Evolutionary conservation across 139 green algal genomes (phyloP).

Genomic region (Chlamydomonas schloesseri): DNA sequence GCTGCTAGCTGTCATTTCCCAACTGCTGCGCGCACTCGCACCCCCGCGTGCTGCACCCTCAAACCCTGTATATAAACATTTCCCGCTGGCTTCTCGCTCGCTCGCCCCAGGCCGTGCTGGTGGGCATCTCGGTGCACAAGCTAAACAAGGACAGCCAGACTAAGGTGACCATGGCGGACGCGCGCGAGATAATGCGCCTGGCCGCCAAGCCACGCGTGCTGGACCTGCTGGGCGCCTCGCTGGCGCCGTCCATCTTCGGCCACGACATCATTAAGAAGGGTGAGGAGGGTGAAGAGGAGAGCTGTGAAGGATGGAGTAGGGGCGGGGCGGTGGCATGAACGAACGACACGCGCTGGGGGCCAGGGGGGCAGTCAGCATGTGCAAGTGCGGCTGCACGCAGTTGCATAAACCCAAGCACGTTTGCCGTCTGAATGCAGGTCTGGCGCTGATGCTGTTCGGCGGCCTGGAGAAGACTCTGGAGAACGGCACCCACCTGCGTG

Average conservation of each 20-base stretch:
- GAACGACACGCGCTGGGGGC: too few relatives aligned
- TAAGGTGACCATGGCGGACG: constrained; percentile 52
- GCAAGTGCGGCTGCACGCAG: too few relatives aligned
- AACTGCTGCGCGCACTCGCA: too few relatives aligned
- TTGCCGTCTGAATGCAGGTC: constrained; percentile 30
- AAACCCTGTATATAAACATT: too few relatives aligned
- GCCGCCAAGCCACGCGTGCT: constrained; percentile 72
- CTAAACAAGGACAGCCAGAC: constrained; percentile 61
- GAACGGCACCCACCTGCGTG: constrained; percentile 92
- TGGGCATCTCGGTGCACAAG: constrained; percentile 73
- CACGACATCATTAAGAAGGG: constrained; percentile 94
- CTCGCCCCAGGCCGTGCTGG: constrained; percentile 58
- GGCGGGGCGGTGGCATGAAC: too few relatives aligned
- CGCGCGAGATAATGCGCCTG: constrained; percentile 57
- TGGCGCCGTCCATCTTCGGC: constrained; percentile 98
- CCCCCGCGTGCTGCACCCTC: too few relatives aligned
- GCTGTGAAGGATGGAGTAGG: too few relatives aligned
- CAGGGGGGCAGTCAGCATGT: too few relatives aligned
- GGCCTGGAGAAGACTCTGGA: constrained; percentile 75
- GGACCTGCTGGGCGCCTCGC: constrained; percentile 83
- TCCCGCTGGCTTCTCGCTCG: background rate
- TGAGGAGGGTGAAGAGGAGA: constrained; percentile 60
- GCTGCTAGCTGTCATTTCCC: too few relatives aligned
- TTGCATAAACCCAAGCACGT: background rate
- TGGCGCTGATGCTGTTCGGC: constrained; percentile 78